Evolutionary conservation across 2,329 filamentous ascomycete species (phyloP).

Genomic region (Blumeria graminis): DNA sequence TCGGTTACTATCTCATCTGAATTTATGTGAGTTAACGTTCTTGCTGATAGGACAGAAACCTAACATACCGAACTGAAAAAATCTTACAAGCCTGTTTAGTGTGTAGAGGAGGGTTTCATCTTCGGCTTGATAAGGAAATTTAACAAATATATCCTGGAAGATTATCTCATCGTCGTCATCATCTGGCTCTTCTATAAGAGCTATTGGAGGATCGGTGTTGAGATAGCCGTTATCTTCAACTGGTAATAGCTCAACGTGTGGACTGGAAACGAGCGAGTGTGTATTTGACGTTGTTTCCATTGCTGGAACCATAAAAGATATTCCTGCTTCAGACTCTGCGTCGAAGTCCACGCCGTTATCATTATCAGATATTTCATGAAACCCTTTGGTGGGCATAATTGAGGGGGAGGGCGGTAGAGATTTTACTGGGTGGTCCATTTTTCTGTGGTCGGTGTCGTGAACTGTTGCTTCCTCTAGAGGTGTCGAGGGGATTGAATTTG

Average conservation of each 20-base stretch:
- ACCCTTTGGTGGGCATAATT: constrained; percentile 12
- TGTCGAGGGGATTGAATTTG: constrained; percentile 13
- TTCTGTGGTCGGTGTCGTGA: constrained; percentile 35
- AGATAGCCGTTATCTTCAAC: constrained; percentile 11
- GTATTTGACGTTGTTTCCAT: constrained; percentile 14
- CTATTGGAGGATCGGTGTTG: constrained; percentile 10
- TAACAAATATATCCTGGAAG: constrained; percentile 19
- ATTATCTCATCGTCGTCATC: constrained; percentile 12
- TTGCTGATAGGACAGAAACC: background rate
- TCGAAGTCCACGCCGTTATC: constrained; percentile 9
- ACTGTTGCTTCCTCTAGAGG: constrained; percentile 25
- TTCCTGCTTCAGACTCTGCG: constrained; percentile 14
- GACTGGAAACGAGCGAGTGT: constrained; percentile 12
- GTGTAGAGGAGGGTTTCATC: constrained; percentile 8
- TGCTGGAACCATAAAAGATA: constrained; percentile 9
- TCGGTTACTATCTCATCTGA: constrained; percentile 21
- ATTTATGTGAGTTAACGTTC: background rate
- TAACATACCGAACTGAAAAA: constrained; percentile 17
- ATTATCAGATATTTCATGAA: constrained; percentile 11
- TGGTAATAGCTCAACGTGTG: constrained; percentile 12
- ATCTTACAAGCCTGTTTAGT: constrained; percentile 12
- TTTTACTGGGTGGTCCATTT: constrained; percentile 21
- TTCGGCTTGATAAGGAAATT: constrained; percentile 21
- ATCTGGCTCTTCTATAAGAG: constrained; percentile 12
- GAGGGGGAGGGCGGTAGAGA: constrained; percentile 23